Percentiles rank a stretch among this genome's conserved stretches.
These are phyloP conservation scores for Gaertneriomyces semiglobifer DNA, from an alignment of 192 early-diverging fungal species.

Conservation along the genomic window DNA sequence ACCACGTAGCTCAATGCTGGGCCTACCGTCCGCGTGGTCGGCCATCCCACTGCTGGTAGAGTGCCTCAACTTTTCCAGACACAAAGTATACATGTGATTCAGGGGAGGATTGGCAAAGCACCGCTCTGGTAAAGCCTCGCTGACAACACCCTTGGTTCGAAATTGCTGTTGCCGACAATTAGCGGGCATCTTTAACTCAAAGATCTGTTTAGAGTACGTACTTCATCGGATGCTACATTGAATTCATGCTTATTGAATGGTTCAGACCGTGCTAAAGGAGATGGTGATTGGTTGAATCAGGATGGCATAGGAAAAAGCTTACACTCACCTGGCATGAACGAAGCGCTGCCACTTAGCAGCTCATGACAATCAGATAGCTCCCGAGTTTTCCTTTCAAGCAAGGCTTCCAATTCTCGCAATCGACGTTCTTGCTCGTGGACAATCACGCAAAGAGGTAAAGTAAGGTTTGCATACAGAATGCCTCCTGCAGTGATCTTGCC, in stretches of 20 bases:
- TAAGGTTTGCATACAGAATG: conserved; percentile 9
- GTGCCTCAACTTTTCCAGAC: too few species aligned
- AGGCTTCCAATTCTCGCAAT: conserved; percentile 1
- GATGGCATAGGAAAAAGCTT: neutral
- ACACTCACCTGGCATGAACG: conserved; percentile 11
- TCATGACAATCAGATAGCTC: conserved; percentile 24
- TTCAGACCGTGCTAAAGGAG: conserved; percentile 13
- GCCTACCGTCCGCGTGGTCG: too few species aligned
- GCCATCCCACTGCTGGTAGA: too few species aligned
- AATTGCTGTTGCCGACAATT: neutral
- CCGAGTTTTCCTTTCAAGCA: conserved; percentile 14
- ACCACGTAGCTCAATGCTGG: too few species aligned
- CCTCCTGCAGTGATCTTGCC: conserved; percentile 12
- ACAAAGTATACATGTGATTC: neutral
- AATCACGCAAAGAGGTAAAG: conserved; percentile 1
- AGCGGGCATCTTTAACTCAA: neutral
- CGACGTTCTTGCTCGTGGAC: conserved; percentile 16
- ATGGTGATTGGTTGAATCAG: neutral
- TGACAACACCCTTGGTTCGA: neutral
- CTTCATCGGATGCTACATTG: conserved; percentile 11
- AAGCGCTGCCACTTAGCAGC: neutral
- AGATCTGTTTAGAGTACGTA: neutral
- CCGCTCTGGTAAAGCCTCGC: neutral
- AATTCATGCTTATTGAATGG: conserved; percentile 8
- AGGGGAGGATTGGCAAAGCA: neutral